A percentile compares a stretch with the other conserved stretches of the same genome.
These are phyloP conservation scores for Suillus bovinus DNA, from an alignment of 768 basidiomycete species.

Conservation along the genomic window DNA sequence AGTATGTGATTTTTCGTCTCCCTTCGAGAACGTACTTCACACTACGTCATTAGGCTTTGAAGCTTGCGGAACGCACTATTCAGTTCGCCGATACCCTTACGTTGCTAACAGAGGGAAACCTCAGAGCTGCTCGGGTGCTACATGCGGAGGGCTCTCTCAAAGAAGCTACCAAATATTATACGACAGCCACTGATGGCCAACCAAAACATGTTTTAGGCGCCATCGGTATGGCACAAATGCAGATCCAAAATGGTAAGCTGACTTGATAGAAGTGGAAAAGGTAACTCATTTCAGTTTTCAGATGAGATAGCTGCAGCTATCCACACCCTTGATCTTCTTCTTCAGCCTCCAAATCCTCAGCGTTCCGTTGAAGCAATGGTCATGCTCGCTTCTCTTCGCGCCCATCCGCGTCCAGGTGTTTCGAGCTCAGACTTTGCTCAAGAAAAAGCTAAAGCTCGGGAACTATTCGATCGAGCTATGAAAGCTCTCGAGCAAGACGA, in stretches of 20 bases:
- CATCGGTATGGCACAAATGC: conserved; percentile 85
- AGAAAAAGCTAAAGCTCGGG: conserved; percentile 74
- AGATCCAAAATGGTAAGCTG: conserved; percentile 74
- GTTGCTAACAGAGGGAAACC: conserved; percentile 82
- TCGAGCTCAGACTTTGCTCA: conserved; percentile 69
- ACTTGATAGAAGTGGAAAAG: background rate
- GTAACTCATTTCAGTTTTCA: conserved; percentile 29
- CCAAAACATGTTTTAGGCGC: conserved; percentile 77
- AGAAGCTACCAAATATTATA: conserved; percentile 74
- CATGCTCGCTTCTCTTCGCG: conserved; percentile 88
- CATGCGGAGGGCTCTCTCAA: conserved; percentile 67
- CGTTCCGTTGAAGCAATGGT: conserved; percentile 82
- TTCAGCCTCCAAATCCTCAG: conserved; percentile 64
- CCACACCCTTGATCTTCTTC: conserved; percentile 76
- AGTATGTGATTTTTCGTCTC: conserved; percentile 37
- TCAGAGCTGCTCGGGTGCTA: conserved; percentile 78
- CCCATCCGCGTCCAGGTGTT: conserved; percentile 77
- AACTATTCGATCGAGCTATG: conserved; percentile 75
- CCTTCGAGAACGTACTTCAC: background rate
- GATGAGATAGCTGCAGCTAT: conserved; percentile 86
- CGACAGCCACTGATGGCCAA: conserved; percentile 62
- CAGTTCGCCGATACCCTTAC: conserved; percentile 91
- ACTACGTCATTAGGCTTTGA: conserved; percentile 60
- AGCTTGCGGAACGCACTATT: conserved; percentile 91
- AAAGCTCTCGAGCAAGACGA: conserved; percentile 71